A percentile compares a stretch with the other conserved stretches of the same genome.
Conservation (phyloP, 257 asterid species). For the Przewalskia tangutica region DNA sequence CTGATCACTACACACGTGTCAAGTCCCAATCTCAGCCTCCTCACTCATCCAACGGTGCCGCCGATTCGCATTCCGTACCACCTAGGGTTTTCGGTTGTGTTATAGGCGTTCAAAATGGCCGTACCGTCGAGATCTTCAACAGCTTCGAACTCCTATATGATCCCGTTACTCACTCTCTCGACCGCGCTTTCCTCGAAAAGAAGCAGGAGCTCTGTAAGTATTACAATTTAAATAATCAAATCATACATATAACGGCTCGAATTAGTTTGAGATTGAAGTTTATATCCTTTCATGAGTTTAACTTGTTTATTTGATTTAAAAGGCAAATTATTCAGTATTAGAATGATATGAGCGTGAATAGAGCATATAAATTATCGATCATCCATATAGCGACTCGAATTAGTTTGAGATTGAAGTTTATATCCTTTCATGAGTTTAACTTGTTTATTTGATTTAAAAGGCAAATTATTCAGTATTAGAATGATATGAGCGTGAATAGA, state of each 20-base stretch:
- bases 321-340: background rate
- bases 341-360: background rate
- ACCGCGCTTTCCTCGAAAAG: constrained; percentile 79
- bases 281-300: background rate
- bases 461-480: background rate
- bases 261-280: background rate
- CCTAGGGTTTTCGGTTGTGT: constrained; percentile 93
- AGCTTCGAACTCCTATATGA: constrained; percentile 90
- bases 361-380: background rate
- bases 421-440: background rate
- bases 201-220: constrained; percentile 92
- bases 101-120: constrained; percentile 89
- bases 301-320: background rate
- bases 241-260: background rate
- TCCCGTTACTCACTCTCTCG: constrained; percentile 54
- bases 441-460: background rate
- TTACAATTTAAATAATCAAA: too few relatives aligned
- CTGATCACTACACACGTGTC: constrained; percentile 92
- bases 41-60: constrained; percentile 23
- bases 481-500: background rate
- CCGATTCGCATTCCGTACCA: constrained; percentile 18
- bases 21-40: constrained; percentile 65
- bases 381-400: background rate
- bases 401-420: background rate
- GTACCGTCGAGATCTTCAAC: constrained; percentile 95